Evolutionary conservation across 805 yeast species (phyloP).

Genomic region (Sugiyamaella smithiae): DNA sequence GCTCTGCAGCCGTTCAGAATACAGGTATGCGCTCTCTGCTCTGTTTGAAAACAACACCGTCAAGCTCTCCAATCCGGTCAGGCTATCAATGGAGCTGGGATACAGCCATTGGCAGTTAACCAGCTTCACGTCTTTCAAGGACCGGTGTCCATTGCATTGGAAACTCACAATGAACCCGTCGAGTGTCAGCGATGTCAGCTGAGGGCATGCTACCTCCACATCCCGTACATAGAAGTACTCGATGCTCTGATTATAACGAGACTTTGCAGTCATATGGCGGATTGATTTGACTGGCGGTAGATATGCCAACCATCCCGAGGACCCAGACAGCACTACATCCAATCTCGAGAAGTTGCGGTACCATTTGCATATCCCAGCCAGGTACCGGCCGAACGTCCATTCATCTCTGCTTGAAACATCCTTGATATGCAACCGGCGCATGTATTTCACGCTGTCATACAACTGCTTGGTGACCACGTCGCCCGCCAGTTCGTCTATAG

Average conservation of each 20-base stretch:
- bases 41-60: not conserved
- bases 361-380: not conserved
- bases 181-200: not conserved
- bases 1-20: conserved; percentile 10
- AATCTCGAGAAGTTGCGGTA: not conserved
- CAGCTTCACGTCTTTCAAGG: not conserved
- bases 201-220: not conserved
- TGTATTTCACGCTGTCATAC: not conserved
- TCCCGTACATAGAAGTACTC: not conserved
- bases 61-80: not conserved
- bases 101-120: conserved; percentile 11
- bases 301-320: conserved; percentile 11
- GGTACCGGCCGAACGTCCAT: not conserved
- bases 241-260: conserved; percentile 1
- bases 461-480: not conserved
- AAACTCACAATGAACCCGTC: conserved; percentile 2
- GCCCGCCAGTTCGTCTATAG: not conserved
- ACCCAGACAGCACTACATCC: conserved; percentile 7
- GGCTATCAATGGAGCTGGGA: conserved; percentile 9
- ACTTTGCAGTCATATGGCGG: not conserved
- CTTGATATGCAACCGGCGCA: not conserved
- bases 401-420: not conserved
- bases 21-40: not conserved
- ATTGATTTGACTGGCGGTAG: not conserved
- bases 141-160: conserved; percentile 4